Evolutionary conservation across 78 protist genomes (phyloP).

Genomic region (Salpingoeca rosetta): DNA sequence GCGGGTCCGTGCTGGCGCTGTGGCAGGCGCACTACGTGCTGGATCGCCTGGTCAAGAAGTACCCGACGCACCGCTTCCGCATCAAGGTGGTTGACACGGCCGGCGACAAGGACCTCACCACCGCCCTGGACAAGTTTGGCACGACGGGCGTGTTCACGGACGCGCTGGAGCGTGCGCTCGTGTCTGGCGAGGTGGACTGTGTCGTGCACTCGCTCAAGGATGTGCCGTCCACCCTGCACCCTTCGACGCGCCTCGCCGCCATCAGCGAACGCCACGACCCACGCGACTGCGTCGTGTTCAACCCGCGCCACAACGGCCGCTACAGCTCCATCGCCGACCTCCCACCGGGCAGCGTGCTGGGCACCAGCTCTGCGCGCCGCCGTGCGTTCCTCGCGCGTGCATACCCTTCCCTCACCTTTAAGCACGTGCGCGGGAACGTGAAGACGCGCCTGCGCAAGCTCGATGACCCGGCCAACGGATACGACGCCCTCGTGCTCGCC

Average conservation of each 20-base stretch:
- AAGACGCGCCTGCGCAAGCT: constrained; percentile 51
- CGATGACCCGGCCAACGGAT: constrained; percentile 10
- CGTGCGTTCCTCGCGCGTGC: constrained; percentile 25
- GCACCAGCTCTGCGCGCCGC: constrained; percentile 40
- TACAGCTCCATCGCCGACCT: background rate
- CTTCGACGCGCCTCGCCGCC: constrained; percentile 12
- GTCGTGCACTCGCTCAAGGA: constrained; percentile 57
- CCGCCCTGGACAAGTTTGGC: constrained; percentile 25
- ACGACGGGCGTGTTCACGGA: constrained; percentile 44
- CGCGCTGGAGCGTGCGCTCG: constrained; percentile 41
- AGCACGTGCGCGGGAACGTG: constrained; percentile 45
- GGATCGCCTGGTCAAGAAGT: background rate
- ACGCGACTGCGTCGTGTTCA: constrained; percentile 11
- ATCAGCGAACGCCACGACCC: constrained; percentile 10
- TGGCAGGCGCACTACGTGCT: background rate
- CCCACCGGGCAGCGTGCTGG: constrained; percentile 39
- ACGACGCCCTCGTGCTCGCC: constrained; percentile 44
- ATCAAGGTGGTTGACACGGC: constrained; percentile 4
- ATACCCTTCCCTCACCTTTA: background rate
- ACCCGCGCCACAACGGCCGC: background rate
- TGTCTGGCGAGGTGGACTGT: constrained; percentile 21
- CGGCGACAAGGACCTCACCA: constrained; percentile 18
- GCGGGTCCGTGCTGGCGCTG: background rate
- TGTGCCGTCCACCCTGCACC: constrained; percentile 25
- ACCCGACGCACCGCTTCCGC: background rate